Evolutionary conservation across 495 filamentous ascomycete genomes (phyloP).

Genomic region (Darksidea phi): DNA sequence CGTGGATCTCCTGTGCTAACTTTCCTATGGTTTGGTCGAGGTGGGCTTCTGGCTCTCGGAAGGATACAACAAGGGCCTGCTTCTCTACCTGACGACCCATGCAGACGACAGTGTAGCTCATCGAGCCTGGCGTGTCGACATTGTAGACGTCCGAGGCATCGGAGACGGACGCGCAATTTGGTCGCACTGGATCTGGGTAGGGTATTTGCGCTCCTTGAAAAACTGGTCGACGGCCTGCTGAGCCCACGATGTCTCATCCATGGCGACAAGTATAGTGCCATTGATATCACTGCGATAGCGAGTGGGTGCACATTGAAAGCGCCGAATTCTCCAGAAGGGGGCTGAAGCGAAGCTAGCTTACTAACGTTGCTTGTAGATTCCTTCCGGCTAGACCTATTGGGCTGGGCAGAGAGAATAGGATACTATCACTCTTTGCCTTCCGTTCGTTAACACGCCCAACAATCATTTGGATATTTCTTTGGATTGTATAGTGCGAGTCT

Average conservation of each 20-base stretch:
- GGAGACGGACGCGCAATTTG: slow-evolving; percentile 39
- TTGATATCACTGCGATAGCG: slow-evolving; percentile 1
- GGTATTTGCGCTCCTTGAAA: neutral
- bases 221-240: neutral
- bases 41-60: slow-evolving; percentile 33
- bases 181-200: slow-evolving; percentile 18
- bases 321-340: neutral
- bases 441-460: too few relatives aligned
- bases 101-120: slow-evolving; percentile 42
- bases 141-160: slow-evolving; percentile 30
- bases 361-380: too few relatives aligned
- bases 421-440: too few relatives aligned
- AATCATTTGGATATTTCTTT: too few relatives aligned
- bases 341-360: neutral
- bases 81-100: slow-evolving; percentile 22
- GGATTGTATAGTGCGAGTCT: too few relatives aligned
- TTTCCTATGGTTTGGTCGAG: slow-evolving; percentile 21
- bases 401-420: too few relatives aligned
- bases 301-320: neutral
- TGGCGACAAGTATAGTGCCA: neutral
- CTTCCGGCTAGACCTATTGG: too few relatives aligned
- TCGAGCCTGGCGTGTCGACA: slow-evolving; percentile 38
- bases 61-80: slow-evolving; percentile 36
- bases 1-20: slow-evolving; percentile 38
- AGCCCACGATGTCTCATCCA: neutral